phyloP scores from a whole-genome alignment of 805 yeast species.

The Komagataella pseudopastoris region DNA sequence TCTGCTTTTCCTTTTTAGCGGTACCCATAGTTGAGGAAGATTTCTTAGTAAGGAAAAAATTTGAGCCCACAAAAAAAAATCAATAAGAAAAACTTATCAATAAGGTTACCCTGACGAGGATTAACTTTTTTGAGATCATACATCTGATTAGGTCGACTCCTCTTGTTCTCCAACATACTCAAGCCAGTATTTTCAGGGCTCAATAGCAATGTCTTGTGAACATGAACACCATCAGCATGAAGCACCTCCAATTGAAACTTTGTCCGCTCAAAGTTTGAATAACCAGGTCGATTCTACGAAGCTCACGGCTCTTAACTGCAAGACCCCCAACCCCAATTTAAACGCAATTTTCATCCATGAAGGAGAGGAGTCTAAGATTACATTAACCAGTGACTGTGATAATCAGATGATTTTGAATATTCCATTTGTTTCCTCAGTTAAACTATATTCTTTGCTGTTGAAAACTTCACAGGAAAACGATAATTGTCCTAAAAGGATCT shows the following conservation, averaged over 20 bases:
- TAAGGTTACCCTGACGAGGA: background rate
- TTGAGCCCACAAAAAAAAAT: background rate
- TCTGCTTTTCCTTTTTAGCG: constrained; percentile 78
- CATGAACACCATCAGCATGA: constrained; percentile 22
- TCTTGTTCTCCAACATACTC: constrained; percentile 1
- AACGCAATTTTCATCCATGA: constrained; percentile 35
- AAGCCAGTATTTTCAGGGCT: background rate
- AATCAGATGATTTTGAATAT: constrained; percentile 64
- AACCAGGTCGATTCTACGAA: constrained; percentile 45
- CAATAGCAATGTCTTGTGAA: constrained; percentile 5
- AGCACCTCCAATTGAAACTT: constrained; percentile 59
- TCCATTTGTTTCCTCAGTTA: constrained; percentile 68
- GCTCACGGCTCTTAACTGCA: constrained; percentile 50
- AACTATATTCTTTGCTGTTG: constrained; percentile 58
- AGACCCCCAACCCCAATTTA: constrained; percentile 35
- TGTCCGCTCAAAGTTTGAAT: constrained; percentile 51
- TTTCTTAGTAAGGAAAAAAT: background rate
- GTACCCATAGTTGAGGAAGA: constrained; percentile 56
- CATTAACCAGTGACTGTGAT: constrained; percentile 55
- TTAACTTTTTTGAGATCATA: background rate
- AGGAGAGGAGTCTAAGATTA: constrained; percentile 32
- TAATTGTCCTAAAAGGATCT: constrained; percentile 56
- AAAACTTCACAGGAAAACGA: constrained; percentile 45
- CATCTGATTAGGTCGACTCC: background rate
- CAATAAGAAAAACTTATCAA: background rate